Evolutionary conservation across 108 stramenopile species (phyloP).

Genomic region (Aureococcus anophagefferens): DNA sequence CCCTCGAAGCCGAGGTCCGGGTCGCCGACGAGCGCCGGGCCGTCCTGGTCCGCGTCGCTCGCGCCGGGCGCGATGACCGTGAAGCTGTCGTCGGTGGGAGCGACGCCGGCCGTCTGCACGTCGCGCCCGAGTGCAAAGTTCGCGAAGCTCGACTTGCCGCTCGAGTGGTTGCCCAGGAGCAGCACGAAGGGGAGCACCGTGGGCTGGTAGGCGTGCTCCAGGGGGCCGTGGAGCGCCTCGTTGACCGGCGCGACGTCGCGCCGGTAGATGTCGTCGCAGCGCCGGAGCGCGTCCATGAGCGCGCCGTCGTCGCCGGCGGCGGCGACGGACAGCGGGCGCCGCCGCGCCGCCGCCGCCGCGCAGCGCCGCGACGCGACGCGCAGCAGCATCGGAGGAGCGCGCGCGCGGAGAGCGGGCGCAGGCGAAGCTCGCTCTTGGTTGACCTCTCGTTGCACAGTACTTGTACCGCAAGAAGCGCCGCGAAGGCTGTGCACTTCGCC

Average conservation of each 20-base stretch:
- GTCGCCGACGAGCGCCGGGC: slow-evolving; percentile 73
- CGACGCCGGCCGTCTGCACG: slow-evolving; percentile 95
- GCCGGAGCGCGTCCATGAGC: no score
- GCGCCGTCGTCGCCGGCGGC: no score
- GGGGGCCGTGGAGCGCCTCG: slow-evolving; percentile 33
- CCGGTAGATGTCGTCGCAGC: not conserved
- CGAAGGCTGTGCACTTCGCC: no score
- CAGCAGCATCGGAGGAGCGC: no score
- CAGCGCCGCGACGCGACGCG: no score
- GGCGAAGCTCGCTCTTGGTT: no score
- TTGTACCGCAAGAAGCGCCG: no score
- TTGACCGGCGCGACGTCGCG: slow-evolving; percentile 12
- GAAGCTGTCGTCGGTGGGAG: slow-evolving; percentile 98
- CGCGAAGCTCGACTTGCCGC: slow-evolving; percentile 89
- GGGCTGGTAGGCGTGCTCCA: slow-evolving; percentile 30
- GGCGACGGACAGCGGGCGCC: no score
- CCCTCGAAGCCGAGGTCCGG: slow-evolving; percentile 91
- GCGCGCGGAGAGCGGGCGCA: no score
- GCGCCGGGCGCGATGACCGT: slow-evolving; percentile 92
- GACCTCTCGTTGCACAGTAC: no score
- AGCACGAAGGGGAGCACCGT: slow-evolving; percentile 88
- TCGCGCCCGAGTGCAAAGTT: slow-evolving; percentile 79
- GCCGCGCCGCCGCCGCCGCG: no score
- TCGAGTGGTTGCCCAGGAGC: slow-evolving; percentile 90
- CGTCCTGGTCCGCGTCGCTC: slow-evolving; percentile 81